A percentile compares a stretch with the other conserved stretches of the same genome.
Evolutionary conservation across 2,329 filamentous ascomycete genomes (phyloP).

Genomic region (Huntiella moniliformis): DNA sequence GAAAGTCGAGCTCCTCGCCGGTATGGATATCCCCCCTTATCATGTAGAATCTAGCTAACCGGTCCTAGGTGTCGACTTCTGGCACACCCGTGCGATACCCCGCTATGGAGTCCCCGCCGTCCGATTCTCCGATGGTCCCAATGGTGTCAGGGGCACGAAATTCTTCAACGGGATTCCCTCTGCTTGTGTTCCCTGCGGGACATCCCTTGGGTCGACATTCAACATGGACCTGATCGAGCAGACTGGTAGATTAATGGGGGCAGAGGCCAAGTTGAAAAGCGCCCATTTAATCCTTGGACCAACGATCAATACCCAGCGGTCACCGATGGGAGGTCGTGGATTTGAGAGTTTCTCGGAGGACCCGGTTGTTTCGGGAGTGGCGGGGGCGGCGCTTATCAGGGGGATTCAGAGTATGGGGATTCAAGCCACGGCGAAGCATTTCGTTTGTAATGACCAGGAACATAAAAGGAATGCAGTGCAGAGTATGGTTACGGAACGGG

Average conservation of each 20-base stretch:
- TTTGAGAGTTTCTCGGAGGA: conserved; percentile 43
- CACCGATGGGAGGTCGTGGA: conserved; percentile 38
- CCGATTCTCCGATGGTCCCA: conserved; percentile 64
- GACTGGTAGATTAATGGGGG: conserved; percentile 48
- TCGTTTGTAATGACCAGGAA: conserved; percentile 43
- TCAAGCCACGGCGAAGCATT: conserved; percentile 40
- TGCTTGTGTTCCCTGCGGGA: conserved; percentile 61
- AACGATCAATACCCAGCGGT: conserved; percentile 44
- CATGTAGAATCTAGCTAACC: conserved; percentile 38
- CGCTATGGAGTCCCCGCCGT: conserved; percentile 49
- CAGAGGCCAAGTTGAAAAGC: conserved; percentile 51
- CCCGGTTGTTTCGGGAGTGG: conserved; percentile 35
- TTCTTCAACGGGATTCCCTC: conserved; percentile 41
- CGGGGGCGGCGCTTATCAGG: conserved; percentile 32
- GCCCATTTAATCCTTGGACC: conserved; percentile 54
- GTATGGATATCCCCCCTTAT: conserved; percentile 23
- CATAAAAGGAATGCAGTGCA: conserved; percentile 37
- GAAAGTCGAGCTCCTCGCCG: conserved; percentile 64
- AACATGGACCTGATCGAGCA: conserved; percentile 55
- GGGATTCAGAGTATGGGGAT: conserved; percentile 39
- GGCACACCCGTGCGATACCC: conserved; percentile 34
- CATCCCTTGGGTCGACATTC: conserved; percentile 66
- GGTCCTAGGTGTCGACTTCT: conserved; percentile 38
- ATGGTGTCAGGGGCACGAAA: conserved; percentile 50
- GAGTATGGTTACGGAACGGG: conserved; percentile 34